Evolutionary conservation across 2,329 filamentous ascomycete genomes (phyloP).

Genomic region (Claviceps monticola): DNA sequence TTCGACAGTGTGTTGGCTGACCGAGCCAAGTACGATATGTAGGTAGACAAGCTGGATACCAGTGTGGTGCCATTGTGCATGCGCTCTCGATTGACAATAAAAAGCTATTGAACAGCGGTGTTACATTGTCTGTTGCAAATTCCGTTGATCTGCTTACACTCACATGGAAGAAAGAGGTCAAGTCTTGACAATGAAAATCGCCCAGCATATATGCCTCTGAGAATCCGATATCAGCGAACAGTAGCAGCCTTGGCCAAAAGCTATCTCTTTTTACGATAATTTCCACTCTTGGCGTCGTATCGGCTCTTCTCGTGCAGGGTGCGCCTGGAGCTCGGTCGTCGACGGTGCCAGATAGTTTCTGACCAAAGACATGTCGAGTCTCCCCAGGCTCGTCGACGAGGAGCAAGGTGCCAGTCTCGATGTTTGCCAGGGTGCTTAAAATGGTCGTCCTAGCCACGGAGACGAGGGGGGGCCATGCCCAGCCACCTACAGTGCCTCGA

Average conservation of each 20-base stretch:
- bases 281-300: constrained; percentile 30
- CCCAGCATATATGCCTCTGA: constrained; percentile 61
- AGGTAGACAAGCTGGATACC: constrained; percentile 43
- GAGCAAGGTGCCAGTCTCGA: constrained; percentile 33
- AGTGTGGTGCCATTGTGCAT: constrained; percentile 51
- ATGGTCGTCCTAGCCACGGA: constrained; percentile 32
- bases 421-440: constrained; percentile 29
- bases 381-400: constrained; percentile 32
- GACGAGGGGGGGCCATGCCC: constrained; percentile 34
- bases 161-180: constrained; percentile 56
- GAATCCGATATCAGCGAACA: constrained; percentile 66
- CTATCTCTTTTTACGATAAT: constrained; percentile 49
- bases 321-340: constrained; percentile 20
- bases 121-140: neutral
- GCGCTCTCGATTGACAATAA: constrained; percentile 52
- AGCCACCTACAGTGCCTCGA: constrained; percentile 27
- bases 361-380: constrained; percentile 28
- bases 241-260: constrained; percentile 55
- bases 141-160: constrained; percentile 6
- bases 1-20: constrained; percentile 44
- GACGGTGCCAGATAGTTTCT: constrained; percentile 27
- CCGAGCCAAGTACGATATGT: constrained; percentile 43
- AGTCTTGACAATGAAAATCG: constrained; percentile 51
- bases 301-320: constrained; percentile 20
- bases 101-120: constrained; percentile 33